Evolutionary conservation across 306 rosid species (phyloP).

Genomic region (Dalbergia cultrata): DNA sequence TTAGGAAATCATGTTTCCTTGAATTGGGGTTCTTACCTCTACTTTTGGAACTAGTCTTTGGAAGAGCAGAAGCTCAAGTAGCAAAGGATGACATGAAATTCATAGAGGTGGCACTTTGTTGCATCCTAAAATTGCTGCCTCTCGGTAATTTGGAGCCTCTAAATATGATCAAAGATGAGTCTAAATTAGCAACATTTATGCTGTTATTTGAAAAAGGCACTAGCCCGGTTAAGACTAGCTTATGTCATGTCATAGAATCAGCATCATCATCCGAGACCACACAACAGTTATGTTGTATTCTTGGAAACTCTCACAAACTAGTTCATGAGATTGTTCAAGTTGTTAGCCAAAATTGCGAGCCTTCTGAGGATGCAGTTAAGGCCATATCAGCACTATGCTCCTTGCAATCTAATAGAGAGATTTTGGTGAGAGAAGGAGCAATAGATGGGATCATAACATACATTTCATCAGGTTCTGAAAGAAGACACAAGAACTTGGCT

Average conservation of each 20-base stretch:
- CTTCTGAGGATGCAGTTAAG: slow-evolving; percentile 65
- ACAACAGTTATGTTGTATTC: slow-evolving; percentile 47
- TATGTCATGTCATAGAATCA: slow-evolving; percentile 66
- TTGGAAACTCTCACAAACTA: slow-evolving; percentile 59
- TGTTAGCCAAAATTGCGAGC: slow-evolving; percentile 48
- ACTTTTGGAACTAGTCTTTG: slow-evolving; percentile 69
- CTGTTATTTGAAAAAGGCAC: slow-evolving; percentile 62
- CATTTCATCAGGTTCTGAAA: slow-evolving; percentile 53
- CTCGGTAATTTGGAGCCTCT: slow-evolving; percentile 56
- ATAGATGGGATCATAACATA: slow-evolving; percentile 64
- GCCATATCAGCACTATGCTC: slow-evolving; percentile 66
- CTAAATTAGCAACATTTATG: slow-evolving; percentile 52
- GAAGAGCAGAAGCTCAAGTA: slow-evolving; percentile 41
- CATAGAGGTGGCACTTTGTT: slow-evolving; percentile 66
- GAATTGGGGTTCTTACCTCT: slow-evolving; percentile 76
- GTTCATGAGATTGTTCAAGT: slow-evolving; percentile 55
- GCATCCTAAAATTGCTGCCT: slow-evolving; percentile 55
- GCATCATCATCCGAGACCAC: slow-evolving; percentile 53
- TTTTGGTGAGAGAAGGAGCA: slow-evolving; percentile 63
- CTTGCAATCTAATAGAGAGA: slow-evolving; percentile 52
- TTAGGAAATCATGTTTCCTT: slow-evolving; percentile 59
- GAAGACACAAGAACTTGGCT: slow-evolving; percentile 50
- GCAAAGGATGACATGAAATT: slow-evolving; percentile 49
- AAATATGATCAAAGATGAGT: slow-evolving; percentile 60
- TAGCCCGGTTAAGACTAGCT: slow-evolving; percentile 50